These are phyloP conservation scores for Psophocarpus tetragonolobus DNA, from an alignment of 306 rosid genomes.

Conservation along the genomic window DNA sequence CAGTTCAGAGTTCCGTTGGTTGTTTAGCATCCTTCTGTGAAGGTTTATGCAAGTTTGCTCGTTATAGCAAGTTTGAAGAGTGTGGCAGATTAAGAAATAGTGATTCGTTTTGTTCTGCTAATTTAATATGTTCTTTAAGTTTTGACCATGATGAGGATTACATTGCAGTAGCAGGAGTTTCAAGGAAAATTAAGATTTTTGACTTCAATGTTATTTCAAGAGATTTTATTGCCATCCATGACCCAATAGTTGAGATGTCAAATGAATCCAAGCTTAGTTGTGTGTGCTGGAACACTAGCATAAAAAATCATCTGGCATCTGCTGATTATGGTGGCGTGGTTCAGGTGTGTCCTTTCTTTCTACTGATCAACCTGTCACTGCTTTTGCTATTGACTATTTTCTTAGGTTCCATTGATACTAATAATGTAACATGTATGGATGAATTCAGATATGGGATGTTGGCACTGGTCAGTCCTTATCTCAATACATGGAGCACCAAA, in stretches of 20 bases:
- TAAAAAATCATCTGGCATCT: slow-evolving; percentile 88
- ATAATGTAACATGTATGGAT: slow-evolving; percentile 36
- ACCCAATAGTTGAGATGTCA: slow-evolving; percentile 80
- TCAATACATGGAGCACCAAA: slow-evolving; percentile 77
- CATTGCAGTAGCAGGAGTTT: slow-evolving; percentile 87
- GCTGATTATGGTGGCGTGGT: slow-evolving; percentile 84
- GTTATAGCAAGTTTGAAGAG: slow-evolving; percentile 79
- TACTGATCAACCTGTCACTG: neutral
- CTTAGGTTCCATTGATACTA: neutral
- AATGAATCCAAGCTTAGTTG: slow-evolving; percentile 79
- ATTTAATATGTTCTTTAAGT: slow-evolving; percentile 78
- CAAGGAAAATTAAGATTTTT: slow-evolving; percentile 85
- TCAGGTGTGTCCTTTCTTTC: slow-evolving; percentile 53
- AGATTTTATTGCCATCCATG: slow-evolving; percentile 72
- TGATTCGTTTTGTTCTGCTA: slow-evolving; percentile 67
- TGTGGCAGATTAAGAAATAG: slow-evolving; percentile 71
- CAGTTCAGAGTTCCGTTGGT: slow-evolving; percentile 39
- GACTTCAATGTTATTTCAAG: slow-evolving; percentile 60
- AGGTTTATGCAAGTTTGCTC: slow-evolving; percentile 88
- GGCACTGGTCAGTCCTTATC: slow-evolving; percentile 77
- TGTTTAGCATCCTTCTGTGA: slow-evolving; percentile 70
- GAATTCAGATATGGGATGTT: slow-evolving; percentile 90
- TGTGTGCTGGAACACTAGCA: slow-evolving; percentile 86
- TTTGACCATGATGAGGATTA: slow-evolving; percentile 90
- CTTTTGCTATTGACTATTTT: slow-evolving; percentile 10